Base-by-base conservation (phyloP, 306 rosid species). In the Herpetospermum pedunculosum region DNA sequence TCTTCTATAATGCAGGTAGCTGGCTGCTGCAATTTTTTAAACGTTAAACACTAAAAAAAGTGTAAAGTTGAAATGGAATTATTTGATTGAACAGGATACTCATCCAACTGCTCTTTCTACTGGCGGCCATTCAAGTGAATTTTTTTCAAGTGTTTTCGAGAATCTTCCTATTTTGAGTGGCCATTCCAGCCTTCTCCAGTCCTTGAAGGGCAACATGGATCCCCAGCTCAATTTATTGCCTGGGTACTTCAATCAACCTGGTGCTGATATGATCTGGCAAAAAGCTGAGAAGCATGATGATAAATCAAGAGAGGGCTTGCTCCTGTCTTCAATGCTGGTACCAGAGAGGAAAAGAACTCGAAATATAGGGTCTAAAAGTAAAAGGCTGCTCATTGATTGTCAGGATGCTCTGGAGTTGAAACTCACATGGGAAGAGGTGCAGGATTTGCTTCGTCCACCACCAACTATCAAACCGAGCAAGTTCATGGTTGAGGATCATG, bases 391-490 rank as follows among this genome's bases (percentile, higher is more conserved):
- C 83, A 89, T 94, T 79, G 99, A 94, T 81, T 86, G 91, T 87
- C 96, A 89, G 58, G 99, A 94, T 80, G 97, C 92, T 50, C 81
- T 91, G 78, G 97, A 94, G 83, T 83, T 94, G 78, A 88, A 87
- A 81, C 92, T 94, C 81, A 94, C 97, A 2, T 94, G 99, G 99
- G 96, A 91, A 76, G 97, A 94, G 83, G 95, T 96, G 59, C 99
- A 94, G 79, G 99, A 94, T 85, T 77, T 94, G 87, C 97, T 94
- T 40, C 85, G 92, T 80, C 97, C 99, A 49, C 97, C 98, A 40
- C 97, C 96, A 35, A 71, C 92, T 77, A 85, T 81, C 83, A 85
- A 87, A 81, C 99, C 99, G 58, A 94, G 92, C 87, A 86, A 87
- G 58, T 89, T 91, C 58, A 80, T 87, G 77, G 84, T 94, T 64